phyloP scores from a whole-genome alignment of 768 basidiomycete species.

The Rhizopogon rudus region DNA sequence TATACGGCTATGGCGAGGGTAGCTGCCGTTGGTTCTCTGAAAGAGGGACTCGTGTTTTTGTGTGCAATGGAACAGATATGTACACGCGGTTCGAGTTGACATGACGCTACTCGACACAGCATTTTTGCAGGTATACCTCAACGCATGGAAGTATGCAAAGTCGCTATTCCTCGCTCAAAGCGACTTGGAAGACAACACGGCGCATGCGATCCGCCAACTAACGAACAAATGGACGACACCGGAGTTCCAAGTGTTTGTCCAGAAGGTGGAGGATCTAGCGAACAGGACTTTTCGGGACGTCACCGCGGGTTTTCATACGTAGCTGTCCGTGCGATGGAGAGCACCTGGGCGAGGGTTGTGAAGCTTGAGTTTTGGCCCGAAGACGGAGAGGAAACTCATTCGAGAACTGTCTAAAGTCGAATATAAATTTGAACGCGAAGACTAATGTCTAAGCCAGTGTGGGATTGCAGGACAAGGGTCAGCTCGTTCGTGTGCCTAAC shows the following conservation, averaged over 20 bases:
- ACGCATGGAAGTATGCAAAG: constrained; percentile 57
- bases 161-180: constrained; percentile 3
- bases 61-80: constrained; percentile 78
- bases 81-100: not conserved
- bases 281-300: constrained; percentile 23
- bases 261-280: constrained; percentile 43
- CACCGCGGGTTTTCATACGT: constrained; percentile 1
- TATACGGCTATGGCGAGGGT: constrained; percentile 68
- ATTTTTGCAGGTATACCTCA: constrained; percentile 53
- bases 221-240: constrained; percentile 57
- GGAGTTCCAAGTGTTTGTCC: constrained; percentile 51
- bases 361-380: constrained; percentile 68
- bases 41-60: constrained; percentile 65
- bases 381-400: constrained; percentile 28
- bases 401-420: not conserved
- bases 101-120: not conserved
- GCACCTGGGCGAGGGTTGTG: constrained; percentile 51
- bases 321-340: constrained; percentile 34
- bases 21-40: constrained; percentile 37
- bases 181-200: constrained; percentile 9
- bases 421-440: too few relatives aligned
- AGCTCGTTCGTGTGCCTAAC: not conserved
- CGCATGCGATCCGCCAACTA: constrained; percentile 39
- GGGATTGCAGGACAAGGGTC: not conserved
- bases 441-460: too few relatives aligned